Evolutionary conservation across 1,284 basidiomycete genomes (phyloP).

Genomic region (Fomitopsis schrenkii): DNA sequence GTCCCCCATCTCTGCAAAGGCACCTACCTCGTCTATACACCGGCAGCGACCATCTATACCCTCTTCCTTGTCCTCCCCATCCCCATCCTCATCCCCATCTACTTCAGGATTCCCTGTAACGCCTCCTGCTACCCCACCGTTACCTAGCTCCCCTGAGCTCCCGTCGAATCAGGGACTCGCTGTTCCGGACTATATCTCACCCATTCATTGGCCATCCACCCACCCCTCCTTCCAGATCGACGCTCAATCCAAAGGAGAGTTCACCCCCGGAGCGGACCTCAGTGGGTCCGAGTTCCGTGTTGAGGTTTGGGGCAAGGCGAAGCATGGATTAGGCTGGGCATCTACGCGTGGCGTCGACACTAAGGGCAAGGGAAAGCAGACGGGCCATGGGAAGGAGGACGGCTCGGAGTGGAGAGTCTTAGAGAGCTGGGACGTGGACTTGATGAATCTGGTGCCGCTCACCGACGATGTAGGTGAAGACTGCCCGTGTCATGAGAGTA

Average conservation of each 20-base stretch:
- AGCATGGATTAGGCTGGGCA: constrained; percentile 6
- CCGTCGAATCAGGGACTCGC: constrained; percentile 7
- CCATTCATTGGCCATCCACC: constrained; percentile 67
- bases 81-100: neutral
- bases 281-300: constrained; percentile 46
- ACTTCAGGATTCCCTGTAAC: constrained; percentile 2
- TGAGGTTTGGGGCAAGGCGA: constrained; percentile 56
- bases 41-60: constrained; percentile 11
- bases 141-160: neutral
- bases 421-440: constrained; percentile 63
- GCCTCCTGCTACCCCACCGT: constrained; percentile 11
- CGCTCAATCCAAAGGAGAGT: constrained; percentile 38
- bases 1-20: constrained; percentile 8
- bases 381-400: constrained; percentile 23
- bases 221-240: constrained; percentile 71
- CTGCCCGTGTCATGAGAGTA: constrained; percentile 3
- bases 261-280: constrained; percentile 44
- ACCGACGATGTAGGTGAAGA: constrained; percentile 53
- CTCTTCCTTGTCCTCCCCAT: constrained; percentile 11
- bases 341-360: neutral
- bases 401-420: constrained; percentile 56
- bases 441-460: constrained; percentile 58
- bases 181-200: constrained; percentile 65
- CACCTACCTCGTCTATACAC: constrained; percentile 9
- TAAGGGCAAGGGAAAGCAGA: constrained; percentile 41